Base-by-base conservation (phyloP, 768 basidiomycete species). In the Suillus decipiens region DNA sequence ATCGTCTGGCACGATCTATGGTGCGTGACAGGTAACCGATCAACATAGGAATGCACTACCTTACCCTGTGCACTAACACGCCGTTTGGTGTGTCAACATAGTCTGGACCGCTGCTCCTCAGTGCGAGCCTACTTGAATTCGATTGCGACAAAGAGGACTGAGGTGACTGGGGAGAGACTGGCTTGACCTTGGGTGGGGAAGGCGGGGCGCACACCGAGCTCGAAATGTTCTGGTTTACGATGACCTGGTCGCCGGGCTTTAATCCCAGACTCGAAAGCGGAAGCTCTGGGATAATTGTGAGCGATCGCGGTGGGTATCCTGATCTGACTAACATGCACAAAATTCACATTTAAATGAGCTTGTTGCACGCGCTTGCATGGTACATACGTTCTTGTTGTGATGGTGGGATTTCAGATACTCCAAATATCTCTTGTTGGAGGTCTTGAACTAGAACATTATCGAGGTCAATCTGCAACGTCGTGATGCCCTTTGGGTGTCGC, bases 1-100 rank as follows among this genome's bases (percentile, higher is more conserved):
- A 77, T 99, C 96, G 70, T 99, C 96, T n/a, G 95, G 96, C 19
- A 96, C 93, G 61, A 95, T 82, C 86, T 92, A 66, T 36, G 39
- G 17, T 28, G 19, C 33, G 36, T 48, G 61, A 33, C 45, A 56
- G 11, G 19, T 28, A 19, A 41, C 17, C 28, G 56, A 41, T 57
- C 17, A 1, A 36, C 42, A 1, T 7, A 15, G 14, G 33, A n/a
- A 53, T 41, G 41, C 53, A 43, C 14, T 41, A 31, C 54, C 24
- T 33, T 71, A 92, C 93, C 64, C 89, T 79, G 70, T 93, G 91
- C n/a, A 94, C 77, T 19, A 94, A 80, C 60, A 85, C 84, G 17
- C 88, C 84, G 0, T 87, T 86, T 53, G 86, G 85, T 5, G 81
- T 84, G 47, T 82, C 77, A 14, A 93, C 88, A 68, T 80, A 80